A percentile compares a stretch with the other conserved stretches of the same genome.
Conservation (phyloP, 2,329 filamentous ascomycete species). For the Cladosporium halotolerans region DNA sequence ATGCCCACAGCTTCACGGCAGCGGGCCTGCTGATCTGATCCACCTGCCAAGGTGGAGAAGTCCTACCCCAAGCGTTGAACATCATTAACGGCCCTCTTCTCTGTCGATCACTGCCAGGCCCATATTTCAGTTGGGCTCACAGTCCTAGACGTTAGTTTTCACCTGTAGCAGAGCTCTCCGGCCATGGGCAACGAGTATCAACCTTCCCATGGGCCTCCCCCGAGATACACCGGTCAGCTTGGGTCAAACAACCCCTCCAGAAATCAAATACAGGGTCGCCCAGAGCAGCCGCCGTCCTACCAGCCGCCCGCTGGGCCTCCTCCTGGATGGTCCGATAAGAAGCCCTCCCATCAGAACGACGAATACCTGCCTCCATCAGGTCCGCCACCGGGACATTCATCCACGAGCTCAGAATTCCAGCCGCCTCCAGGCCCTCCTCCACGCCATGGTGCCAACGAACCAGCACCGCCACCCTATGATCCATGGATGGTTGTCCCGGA, state of each 20-base stretch:
- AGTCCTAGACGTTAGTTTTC: too few species aligned
- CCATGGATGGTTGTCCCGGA: constrained; percentile 71
- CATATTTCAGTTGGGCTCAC: too few species aligned
- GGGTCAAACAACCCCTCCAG: constrained; percentile 15
- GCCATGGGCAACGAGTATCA: constrained; percentile 21
- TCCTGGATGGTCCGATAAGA: constrained; percentile 14
- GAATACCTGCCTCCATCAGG: constrained; percentile 11
- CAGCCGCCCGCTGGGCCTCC: constrained; percentile 27
- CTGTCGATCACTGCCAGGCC: too few species aligned
- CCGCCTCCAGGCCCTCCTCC: constrained; percentile 16
- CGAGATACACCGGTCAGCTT: constrained; percentile 17
- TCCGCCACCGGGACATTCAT: constrained; percentile 27
- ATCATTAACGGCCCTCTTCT: too few species aligned
- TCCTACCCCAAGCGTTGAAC: too few species aligned
- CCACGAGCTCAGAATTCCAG: constrained; percentile 32
- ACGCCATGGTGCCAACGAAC: constrained; percentile 16
- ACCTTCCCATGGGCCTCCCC: constrained; percentile 29
- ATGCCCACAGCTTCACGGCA: constrained; percentile 2
- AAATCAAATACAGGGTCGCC: constrained; percentile 13
- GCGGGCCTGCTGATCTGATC: too few species aligned
- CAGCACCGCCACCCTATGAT: constrained; percentile 54
- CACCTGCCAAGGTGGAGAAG: too few species aligned
- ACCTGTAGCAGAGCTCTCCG: neutral
- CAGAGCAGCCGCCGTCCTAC: constrained; percentile 18
- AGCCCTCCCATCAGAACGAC: constrained; percentile 13